Percentiles rank a stretch among this genome's conserved stretches.
These are phyloP conservation scores for Clarkia xantiana DNA, from an alignment of 345 rosid species.

Conservation along the genomic window DNA sequence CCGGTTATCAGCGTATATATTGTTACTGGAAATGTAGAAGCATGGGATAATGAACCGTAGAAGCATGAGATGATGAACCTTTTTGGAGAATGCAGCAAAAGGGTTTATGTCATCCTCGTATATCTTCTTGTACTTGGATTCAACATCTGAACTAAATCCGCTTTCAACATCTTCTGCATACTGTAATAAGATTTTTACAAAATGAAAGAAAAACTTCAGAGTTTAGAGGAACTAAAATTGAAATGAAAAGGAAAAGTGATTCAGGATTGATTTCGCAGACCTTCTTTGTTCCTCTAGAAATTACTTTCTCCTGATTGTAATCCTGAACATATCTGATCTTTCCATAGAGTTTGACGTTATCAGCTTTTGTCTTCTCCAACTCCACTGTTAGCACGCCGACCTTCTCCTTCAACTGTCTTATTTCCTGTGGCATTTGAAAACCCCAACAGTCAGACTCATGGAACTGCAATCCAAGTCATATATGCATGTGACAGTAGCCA, in stretches of 20 bases:
- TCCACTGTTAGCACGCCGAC: constrained; percentile 54
- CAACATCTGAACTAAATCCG: constrained; percentile 85
- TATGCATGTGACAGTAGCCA: constrained; percentile 4
- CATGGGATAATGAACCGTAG: constrained; percentile 15
- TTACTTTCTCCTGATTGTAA: constrained; percentile 83
- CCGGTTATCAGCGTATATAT: too few relatives aligned
- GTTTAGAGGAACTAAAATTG: not conserved
- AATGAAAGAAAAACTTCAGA: not conserved
- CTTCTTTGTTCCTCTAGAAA: constrained; percentile 92
- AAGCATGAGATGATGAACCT: constrained; percentile 19
- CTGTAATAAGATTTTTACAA: constrained; percentile 18
- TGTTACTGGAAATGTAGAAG: too few relatives aligned
- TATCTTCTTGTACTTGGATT: constrained; percentile 96
- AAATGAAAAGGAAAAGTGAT: not conserved
- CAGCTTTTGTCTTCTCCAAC: constrained; percentile 86
- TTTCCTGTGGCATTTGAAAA: constrained; percentile 38
- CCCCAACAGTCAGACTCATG: not conserved
- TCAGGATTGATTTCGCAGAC: constrained; percentile 14
- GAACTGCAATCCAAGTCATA: not conserved
- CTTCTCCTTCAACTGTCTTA: constrained; percentile 80
- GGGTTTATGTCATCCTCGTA: constrained; percentile 97
- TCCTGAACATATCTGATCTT: constrained; percentile 95
- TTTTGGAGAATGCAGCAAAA: constrained; percentile 94
- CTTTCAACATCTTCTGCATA: constrained; percentile 79
- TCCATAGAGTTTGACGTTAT: constrained; percentile 89